Conservation (phyloP, 805 yeast genomes). For the Candida silvatica region DNA sequence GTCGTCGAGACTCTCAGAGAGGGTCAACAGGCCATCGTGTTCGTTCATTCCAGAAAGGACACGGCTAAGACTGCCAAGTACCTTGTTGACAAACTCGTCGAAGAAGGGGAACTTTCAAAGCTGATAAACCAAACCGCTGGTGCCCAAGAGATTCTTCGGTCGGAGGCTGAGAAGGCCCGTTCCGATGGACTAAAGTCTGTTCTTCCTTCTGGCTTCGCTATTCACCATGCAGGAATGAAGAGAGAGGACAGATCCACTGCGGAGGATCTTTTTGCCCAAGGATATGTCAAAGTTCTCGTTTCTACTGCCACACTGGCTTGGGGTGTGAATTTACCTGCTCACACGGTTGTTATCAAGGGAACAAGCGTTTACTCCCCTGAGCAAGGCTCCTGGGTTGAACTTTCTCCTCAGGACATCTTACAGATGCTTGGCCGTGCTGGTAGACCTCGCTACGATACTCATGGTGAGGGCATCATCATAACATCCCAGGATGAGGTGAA, state of each 20-base stretch:
- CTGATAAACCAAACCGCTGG: conserved; percentile 43
- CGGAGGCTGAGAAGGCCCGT: conserved; percentile 51
- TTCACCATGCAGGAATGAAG: conserved; percentile 87
- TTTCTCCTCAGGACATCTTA: conserved; percentile 90
- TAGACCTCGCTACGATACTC: conserved; percentile 85
- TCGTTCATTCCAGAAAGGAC: conserved; percentile 92
- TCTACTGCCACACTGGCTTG: conserved; percentile 93
- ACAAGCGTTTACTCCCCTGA: conserved; percentile 92
- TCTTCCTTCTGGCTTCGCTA: conserved; percentile 67
- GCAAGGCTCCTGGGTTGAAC: conserved; percentile 77
- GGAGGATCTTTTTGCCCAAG: conserved; percentile 85
- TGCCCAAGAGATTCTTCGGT: conserved; percentile 49
- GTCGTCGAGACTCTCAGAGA: conserved; percentile 53
- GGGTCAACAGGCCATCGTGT: conserved; percentile 74
- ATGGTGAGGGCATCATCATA: conserved; percentile 90
- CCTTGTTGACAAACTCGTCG: conserved; percentile 53
- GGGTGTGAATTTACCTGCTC: conserved; percentile 97
- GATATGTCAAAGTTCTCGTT: conserved; percentile 73
- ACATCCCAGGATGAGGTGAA: conserved; percentile 82
- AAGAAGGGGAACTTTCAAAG: conserved; percentile 39
- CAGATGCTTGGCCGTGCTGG: conserved; percentile 99
- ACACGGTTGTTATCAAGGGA: conserved; percentile 87
- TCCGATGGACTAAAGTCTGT: conserved; percentile 50
- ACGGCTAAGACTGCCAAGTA: conserved; percentile 77
- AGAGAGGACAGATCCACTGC: conserved; percentile 66